Evolutionary conservation across 1,139 yeast species (phyloP), one percentile per base, ranked within the genome.

Genomic region (Insectozyma bohioensis): DNA sequence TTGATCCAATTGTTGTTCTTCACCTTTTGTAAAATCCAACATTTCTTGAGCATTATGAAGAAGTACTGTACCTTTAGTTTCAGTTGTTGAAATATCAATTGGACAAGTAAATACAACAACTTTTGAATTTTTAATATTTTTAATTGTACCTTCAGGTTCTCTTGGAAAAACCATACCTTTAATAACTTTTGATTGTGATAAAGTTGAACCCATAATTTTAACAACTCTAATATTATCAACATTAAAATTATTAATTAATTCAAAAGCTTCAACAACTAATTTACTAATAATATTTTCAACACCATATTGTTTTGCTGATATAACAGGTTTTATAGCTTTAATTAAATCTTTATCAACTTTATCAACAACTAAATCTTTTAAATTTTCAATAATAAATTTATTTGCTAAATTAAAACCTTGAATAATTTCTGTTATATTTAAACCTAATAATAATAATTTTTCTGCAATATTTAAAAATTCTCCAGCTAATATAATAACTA

Each of bases 131-230:
- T 58, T 59, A 37, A 84, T 67, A 43, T 80, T 74, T 60, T 86
- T 86, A 35, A 90, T 63, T 43, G 78, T 80, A 11, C 97, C 95
- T 58, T 92, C 97, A 9, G 98, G 97, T 58, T 88, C 95, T 52
- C 95, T 77, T 48, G 95, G 95, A 72, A 94, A 92, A 25, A 94
- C 97, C 98, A 92, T 92, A 47, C 98, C 98, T 62, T 85, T 86
- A 47, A 94, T 70, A 35, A 94, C 98, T 48, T 75, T 73, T 7
- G 95, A 84, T 47, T 75, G 73, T 21, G 70, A 63, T 48, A 94
- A 68, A 35, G 94, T 73, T 14, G 95, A 75, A 39, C 98, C 98
- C 96, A 92, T 86, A 48, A 92, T 84, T 63, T 92, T 92, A 31
- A 92, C 98, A 19, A 92, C 97, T 57, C 98, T 80, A 41, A 92